Base-by-base conservation (phyloP, 2,329 filamentous ascomycete genomes). In the Meredithiella fracta region DNA sequence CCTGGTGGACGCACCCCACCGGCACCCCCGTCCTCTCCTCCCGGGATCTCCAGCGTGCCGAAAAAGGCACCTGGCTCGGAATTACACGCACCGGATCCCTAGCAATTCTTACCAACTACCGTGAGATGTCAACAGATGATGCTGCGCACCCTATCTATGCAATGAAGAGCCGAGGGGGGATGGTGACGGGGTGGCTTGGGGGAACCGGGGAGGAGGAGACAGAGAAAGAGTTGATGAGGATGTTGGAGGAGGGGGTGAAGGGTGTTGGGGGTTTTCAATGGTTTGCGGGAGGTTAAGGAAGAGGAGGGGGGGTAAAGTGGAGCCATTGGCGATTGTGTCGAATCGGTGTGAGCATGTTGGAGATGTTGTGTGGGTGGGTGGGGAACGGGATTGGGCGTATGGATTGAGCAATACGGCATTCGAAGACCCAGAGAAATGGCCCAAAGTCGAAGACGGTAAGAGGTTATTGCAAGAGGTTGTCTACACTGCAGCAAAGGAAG, bases 201-300 rank as follows among this genome's bases (percentile, higher is more conserved):
- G 72, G 72, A 22, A 66, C 72, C 9, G 67, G 71, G 1, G 66
- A 69, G n/a, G 72, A 77, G 62, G 67, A 68, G 15, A 70, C 77
- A 1, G 65, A 69, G 31, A 66, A 73, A 2, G 79, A 78, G 61
- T 75, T 80, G 15, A 63, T 72, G 54, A 68, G 69, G 8, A 68
- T 82, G 61, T 70, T 82, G 51, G 69, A 72, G 42, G 72, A 73
- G 26, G 72, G 76, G 8, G 73, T 80, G 22, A 76, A 76, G 62
- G 79, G 77, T 52, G 77, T 83, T 15, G 81, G 81, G 80, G 81
- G 0, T 84, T 84, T 64, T 82, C 78, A 23, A 73, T 85, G 63
- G 70, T 83, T n/a, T 82, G 79, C 60, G 79, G 78, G 7, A 81
- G 79, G 62, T 68, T 85, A 61, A 65, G 69, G 51, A 52, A 54